Evolutionary conservation across 208 protist genomes (phyloP), one percentile per base, ranked within the genome.

Genomic region (Borovskyia barvae): DNA sequence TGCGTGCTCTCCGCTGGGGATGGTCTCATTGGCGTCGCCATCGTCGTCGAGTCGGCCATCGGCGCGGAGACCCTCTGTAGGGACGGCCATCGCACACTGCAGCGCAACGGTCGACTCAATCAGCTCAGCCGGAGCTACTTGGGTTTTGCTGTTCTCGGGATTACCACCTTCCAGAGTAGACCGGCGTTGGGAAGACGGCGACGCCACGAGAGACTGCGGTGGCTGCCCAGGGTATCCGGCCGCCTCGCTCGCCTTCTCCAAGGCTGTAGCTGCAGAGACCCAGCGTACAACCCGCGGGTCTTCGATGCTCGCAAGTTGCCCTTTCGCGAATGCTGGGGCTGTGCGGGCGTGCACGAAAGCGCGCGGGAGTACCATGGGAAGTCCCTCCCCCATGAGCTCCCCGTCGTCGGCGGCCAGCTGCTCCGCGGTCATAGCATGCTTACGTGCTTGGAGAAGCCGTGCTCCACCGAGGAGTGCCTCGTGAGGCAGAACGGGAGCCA

Each of bases 401-500:
- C 19, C 14, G 40, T 25, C n/a, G 8, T 14, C 11, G 49, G 51
- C 12, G 37, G 41, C 36, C 15, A 7, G 45, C 0, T 3, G 12
- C 14, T 36, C 42, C 14, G 20, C 26, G 24, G 47, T 9, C 32
- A 39, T 26, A 42, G 41, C 46, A 6, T 54, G 33, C 22, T 61
- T 63, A 22, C 51, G 53, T 9, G 24, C 36, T 43, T 56, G 58
- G 33, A 71, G 55, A 36, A 64, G 14, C 15, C 30, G 36, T 5
- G 64, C 62, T 4, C 87, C 87, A 15, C 80, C 87, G 0, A 90
- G 70, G 6, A 87, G 56, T 8, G 83, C 68, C 63, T 90, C 81
- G 46, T 77, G 74, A 15, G 87, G 83, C 29, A 91, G 67, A 36
- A 91, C 83, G 7, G 87, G 87, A 22, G 77, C 71, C 32, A 95